These are phyloP conservation scores for Colletotrichum cordylinicola DNA, from an alignment of 2,329 filamentous ascomycete species.

Conservation along the genomic window DNA sequence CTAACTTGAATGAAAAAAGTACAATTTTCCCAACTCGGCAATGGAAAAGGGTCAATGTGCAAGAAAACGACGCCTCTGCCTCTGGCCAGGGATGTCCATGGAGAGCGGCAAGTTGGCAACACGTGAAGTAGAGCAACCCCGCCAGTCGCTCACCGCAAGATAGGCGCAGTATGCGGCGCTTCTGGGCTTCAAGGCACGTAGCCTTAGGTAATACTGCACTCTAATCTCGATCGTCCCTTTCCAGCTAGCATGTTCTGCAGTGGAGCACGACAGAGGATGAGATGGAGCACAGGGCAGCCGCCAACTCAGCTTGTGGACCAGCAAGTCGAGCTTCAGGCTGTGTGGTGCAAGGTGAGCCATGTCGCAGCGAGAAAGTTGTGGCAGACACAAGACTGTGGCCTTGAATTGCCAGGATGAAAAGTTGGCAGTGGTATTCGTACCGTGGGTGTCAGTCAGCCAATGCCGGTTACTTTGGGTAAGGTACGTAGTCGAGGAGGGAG, in stretches of 20 bases:
- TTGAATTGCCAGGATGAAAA: background rate
- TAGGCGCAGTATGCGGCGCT: background rate
- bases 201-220: background rate
- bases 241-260: background rate
- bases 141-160: background rate
- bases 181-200: background rate
- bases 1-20: slow-evolving; percentile 7
- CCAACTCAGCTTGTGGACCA: slow-evolving; percentile 3
- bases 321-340: background rate
- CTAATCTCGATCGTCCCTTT: background rate
- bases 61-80: background rate
- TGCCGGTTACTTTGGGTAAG: background rate
- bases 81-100: background rate
- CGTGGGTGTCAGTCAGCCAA: background rate
- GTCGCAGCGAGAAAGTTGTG: background rate
- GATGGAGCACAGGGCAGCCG: background rate
- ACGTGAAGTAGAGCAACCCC: background rate
- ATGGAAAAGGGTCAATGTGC: background rate
- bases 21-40: background rate
- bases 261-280: background rate
- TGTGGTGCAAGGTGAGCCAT: slow-evolving; percentile 4
- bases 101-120: background rate
- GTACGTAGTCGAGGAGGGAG: background rate
- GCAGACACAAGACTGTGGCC: background rate
- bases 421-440: background rate